A percentile compares a stretch with the other conserved stretches of the same genome.
These are phyloP conservation scores for Zymoseptoria pseudotritici DNA, from an alignment of 2,329 filamentous ascomycete species.

Conservation along the genomic window DNA sequence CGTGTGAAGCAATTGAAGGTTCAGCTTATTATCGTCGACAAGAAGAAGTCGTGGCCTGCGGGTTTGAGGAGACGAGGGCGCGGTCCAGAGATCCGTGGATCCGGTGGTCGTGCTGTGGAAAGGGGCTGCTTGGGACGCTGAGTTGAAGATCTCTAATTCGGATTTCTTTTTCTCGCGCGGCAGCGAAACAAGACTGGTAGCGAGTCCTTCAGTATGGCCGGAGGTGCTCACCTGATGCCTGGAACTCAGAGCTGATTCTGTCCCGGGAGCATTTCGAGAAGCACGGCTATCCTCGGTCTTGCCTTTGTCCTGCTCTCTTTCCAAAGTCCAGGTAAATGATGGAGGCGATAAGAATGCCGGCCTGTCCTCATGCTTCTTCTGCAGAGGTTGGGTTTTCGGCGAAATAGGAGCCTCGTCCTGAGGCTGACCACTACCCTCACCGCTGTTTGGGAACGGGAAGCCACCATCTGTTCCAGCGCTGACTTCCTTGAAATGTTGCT, in stretches of 20 bases:
- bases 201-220: not conserved
- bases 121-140: not conserved
- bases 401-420: not conserved
- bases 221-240: not conserved
- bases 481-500: conserved; percentile 1
- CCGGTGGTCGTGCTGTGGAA: not conserved
- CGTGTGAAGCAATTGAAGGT: conserved; percentile 25
- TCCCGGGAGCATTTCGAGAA: not conserved
- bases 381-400: not conserved
- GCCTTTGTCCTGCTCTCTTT: not conserved
- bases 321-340: not conserved
- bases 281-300: not conserved
- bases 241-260: not conserved
- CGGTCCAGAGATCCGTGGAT: conserved; percentile 1
- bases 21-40: conserved; percentile 26
- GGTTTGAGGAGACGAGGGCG: not conserved
- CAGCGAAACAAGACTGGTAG: not conserved
- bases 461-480: conserved; percentile 6
- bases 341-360: not conserved
- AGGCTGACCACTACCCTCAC: not conserved
- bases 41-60: conserved; percentile 18
- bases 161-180: not conserved
- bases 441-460: conserved; percentile 9
- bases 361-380: not conserved
- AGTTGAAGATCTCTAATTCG: not conserved